Percentiles rank a stretch among this genome's conserved stretches.
phyloP scores from a whole-genome alignment of 805 yeast species.

The Phaffomyces antillensis region DNA sequence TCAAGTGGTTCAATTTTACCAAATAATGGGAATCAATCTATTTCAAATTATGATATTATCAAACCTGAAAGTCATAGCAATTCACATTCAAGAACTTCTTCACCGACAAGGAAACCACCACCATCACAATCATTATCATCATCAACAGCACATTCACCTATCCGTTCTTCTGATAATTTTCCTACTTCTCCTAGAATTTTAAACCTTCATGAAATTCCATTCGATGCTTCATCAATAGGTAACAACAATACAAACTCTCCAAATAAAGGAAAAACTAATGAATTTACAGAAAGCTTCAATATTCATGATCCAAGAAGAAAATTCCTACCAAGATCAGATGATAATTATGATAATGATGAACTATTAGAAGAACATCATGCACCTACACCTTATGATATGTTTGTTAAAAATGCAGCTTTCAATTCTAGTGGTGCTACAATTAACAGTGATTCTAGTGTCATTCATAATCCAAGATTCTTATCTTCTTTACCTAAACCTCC shows the following conservation, averaged over 20 bases:
- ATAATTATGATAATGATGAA: conserved; percentile 24
- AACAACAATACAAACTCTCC: too few species aligned
- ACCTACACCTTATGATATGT: conserved; percentile 38
- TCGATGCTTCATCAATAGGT: conserved; percentile 16
- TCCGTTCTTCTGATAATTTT: neutral
- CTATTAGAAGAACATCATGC: conserved; percentile 33
- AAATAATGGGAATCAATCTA: conserved; percentile 6
- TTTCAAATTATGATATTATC: conserved; percentile 12
- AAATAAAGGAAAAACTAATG: neutral
- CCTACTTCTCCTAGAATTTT: conserved; percentile 9
- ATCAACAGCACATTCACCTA: neutral
- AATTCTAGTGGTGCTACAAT: neutral
- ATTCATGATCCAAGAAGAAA: conserved; percentile 7
- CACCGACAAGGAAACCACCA: conserved; percentile 19
- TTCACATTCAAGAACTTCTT: neutral
- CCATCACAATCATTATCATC: conserved; percentile 11
- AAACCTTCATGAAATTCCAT: conserved; percentile 14
- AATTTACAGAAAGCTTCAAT: conserved; percentile 1
- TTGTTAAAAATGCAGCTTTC: conserved; percentile 7
- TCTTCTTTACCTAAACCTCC: conserved; percentile 18
- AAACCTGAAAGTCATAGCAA: conserved; percentile 10
- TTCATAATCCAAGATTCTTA: conserved; percentile 9
- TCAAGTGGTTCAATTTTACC: conserved; percentile 8
- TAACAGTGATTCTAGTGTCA: neutral
- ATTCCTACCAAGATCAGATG: neutral